These are phyloP conservation scores for Starmerella asiatica DNA, from an alignment of 805 yeast genomes.

Conservation along the genomic window DNA sequence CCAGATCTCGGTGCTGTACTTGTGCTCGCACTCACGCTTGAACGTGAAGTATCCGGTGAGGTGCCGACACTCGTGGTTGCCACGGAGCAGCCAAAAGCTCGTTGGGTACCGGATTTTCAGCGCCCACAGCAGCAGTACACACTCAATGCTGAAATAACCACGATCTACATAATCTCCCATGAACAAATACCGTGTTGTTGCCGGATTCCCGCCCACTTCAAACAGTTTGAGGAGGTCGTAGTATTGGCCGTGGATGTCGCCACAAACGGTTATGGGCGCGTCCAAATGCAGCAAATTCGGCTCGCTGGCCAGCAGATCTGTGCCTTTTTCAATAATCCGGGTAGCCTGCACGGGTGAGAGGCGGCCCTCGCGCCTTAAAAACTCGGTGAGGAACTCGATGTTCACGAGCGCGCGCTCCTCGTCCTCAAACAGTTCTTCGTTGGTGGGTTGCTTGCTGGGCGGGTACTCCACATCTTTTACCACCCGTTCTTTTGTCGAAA, in stretches of 20 bases:
- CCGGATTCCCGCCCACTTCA: conserved; percentile 88
- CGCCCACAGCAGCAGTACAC: conserved; percentile 53
- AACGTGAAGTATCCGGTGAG: conserved; percentile 89
- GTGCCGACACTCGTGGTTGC: conserved; percentile 91
- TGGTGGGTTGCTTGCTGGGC: conserved; percentile 48
- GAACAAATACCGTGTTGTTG: conserved; percentile 60
- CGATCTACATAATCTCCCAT: conserved; percentile 93
- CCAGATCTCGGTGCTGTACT: conserved; percentile 52
- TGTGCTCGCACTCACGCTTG: conserved; percentile 77
- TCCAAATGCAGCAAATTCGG: conserved; percentile 71
- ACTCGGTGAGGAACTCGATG: conserved; percentile 53
- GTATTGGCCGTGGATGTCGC: conserved; percentile 95
- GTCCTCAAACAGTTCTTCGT: conserved; percentile 58
- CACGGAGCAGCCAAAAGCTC: conserved; percentile 70
- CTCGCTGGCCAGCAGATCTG: conserved; percentile 48
- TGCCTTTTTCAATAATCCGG: conserved; percentile 51
- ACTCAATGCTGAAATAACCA: conserved; percentile 78
- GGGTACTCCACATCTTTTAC: conserved; percentile 52
- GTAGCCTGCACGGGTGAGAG: conserved; percentile 57
- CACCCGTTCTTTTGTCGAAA: conserved; percentile 45
- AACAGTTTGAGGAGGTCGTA: conserved; percentile 79
- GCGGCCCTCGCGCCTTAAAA: conserved; percentile 71
- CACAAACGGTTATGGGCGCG: conserved; percentile 92
- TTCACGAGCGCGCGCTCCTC: conserved; percentile 40
- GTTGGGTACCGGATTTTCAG: conserved; percentile 63